phyloP scores from a whole-genome alignment of 805 yeast species.

The Ogataea ganodermae region DNA sequence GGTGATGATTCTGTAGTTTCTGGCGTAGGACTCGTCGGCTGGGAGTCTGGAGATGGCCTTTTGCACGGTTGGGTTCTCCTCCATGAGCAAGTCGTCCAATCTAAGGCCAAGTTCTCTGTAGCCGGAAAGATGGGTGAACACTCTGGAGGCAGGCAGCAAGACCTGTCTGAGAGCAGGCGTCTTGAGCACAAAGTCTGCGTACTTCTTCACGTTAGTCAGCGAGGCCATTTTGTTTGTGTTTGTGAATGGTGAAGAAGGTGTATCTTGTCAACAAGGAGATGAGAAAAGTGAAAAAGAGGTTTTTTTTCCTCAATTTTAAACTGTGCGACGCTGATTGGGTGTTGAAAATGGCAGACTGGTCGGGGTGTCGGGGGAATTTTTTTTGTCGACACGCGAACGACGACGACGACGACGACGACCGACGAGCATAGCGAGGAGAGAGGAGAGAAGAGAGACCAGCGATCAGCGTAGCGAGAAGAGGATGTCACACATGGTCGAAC shows the following conservation, averaged over 20 bases:
- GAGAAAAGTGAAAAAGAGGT: not conserved
- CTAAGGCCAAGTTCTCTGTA: slow-evolving; percentile 94
- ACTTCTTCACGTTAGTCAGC: slow-evolving; percentile 68
- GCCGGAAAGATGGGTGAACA: slow-evolving; percentile 75
- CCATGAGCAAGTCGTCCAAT: slow-evolving; percentile 83
- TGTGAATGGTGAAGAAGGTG: not conserved
- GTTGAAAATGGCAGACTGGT: slow-evolving; percentile 4
- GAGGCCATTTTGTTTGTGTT: slow-evolving; percentile 46
- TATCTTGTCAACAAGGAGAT: not conserved
- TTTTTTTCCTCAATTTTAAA: slow-evolving; percentile 16
- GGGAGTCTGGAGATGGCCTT: slow-evolving; percentile 89
- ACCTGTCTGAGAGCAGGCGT: slow-evolving; percentile 77
- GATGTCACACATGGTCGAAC: no score
- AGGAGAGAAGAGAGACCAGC: no score
- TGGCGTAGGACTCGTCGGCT: slow-evolving; percentile 78
- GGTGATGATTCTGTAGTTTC: slow-evolving; percentile 88
- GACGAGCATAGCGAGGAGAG: not conserved
- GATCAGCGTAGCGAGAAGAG: no score
- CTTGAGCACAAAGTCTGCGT: slow-evolving; percentile 76
- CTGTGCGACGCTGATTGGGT: slow-evolving; percentile 23
- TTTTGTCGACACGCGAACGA: slow-evolving; percentile 4
- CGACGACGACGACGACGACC: not conserved
- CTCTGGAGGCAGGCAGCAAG: slow-evolving; percentile 76
- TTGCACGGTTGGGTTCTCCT: slow-evolving; percentile 85
- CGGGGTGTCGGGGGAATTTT: not conserved